Evolutionary conservation across 345 rosid species (phyloP).

Genomic region (Durio zibethinus): DNA sequence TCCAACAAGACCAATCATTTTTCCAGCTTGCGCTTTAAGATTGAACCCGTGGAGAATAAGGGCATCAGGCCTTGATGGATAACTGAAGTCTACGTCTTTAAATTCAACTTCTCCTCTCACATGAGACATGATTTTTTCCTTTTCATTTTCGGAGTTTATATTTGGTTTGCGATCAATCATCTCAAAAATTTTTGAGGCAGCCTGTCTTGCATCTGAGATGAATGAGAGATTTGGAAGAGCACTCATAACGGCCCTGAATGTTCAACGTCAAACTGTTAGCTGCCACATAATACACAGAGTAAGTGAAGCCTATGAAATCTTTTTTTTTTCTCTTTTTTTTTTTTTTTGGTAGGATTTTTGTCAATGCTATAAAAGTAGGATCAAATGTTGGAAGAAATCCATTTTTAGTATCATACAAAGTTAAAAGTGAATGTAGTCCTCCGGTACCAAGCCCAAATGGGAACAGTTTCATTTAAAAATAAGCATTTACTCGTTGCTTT

Average conservation of each 20-base stretch:
- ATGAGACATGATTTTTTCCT: constrained; percentile 34
- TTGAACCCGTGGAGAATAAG: constrained; percentile 36
- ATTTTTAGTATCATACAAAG: background rate
- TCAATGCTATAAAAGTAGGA: background rate
- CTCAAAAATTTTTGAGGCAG: constrained; percentile 33
- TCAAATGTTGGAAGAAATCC: background rate
- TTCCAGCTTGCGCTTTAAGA: constrained; percentile 43
- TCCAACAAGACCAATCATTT: constrained; percentile 52
- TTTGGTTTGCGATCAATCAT: constrained; percentile 40
- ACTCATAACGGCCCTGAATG: constrained; percentile 35
- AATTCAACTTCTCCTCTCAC: constrained; percentile 47
- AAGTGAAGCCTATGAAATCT: background rate
- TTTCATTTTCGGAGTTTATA: constrained; percentile 35
- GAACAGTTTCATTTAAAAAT: background rate
- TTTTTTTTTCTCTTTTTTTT: background rate
- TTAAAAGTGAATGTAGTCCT: background rate
- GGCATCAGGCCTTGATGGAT: constrained; percentile 45
- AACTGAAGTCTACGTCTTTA: constrained; percentile 44
- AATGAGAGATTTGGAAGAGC: constrained; percentile 48
- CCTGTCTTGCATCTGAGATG: constrained; percentile 35
- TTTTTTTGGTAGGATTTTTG: background rate
- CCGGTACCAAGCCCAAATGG: background rate
- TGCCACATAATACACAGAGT: background rate
- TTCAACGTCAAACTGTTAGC: background rate
- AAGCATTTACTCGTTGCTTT: background rate